Base-by-base conservation (phyloP, 176 grass and related monocot species). In the Aegilops speltoides region DNA sequence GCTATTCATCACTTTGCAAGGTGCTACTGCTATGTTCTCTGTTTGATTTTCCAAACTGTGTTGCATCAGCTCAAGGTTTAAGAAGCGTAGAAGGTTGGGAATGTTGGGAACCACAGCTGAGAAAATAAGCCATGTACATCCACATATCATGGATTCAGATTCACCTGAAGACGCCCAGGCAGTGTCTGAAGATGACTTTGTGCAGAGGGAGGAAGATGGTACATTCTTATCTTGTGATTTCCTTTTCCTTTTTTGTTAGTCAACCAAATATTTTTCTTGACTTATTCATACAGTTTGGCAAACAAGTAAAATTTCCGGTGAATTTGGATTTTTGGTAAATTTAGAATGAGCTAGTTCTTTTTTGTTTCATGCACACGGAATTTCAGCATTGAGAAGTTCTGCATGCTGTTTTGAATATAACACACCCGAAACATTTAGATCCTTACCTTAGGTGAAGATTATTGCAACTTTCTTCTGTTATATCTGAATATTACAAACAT, bases 21-120 rank as follows among this genome's bases (percentile, higher is more conserved):
- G 40, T 63, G 10, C 17, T 73, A 46, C 62, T 46, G 13, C n/a
- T 73, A 38, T 63, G 65, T 38, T 75, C 56, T 79, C 68, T 79
- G 8, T 79, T 36, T 73, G 36, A 80, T 76, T 81, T 85, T 69
- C 14, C 46, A 79, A 70, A 89, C 75, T 78, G 19, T 87, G 11
- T 71, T 83, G 24, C 86, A 43, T 57, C 89, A 99, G 97, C 65
- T 94, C 97, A 60, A 99, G 73, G 34, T 90, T 91, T 62, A 99
- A 91, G 72, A 94, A 80, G 73, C 79, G 76, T 85, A 91, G 79
- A 87, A 92, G 87, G 77, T 86, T 57, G 26, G 81, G 84, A 80
- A 81, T 85, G 73, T 86, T 57, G 26, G 81, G 84, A 85, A 81
- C 32, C 36, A 77, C 46, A 75, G 81, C 78, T 88, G 82, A 87